phyloP scores from a whole-genome alignment of 371 early-diverging fungal species.

The Ecytonucleospora hepatopenaei region DNA sequence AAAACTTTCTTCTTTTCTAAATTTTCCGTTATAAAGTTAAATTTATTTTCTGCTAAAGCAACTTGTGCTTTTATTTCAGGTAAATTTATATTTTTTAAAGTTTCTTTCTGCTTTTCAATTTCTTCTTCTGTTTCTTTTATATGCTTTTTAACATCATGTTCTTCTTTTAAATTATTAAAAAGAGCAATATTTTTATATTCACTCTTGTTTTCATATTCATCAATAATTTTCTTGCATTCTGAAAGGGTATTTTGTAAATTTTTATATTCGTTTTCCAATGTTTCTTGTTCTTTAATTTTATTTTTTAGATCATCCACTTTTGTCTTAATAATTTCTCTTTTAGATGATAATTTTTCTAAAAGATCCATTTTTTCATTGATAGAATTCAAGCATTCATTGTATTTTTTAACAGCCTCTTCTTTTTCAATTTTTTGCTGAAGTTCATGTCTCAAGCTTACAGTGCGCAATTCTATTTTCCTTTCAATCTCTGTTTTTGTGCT shows the following conservation, averaged over 20 bases:
- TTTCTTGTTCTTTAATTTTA: not conserved
- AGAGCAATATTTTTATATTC: too few relatives aligned
- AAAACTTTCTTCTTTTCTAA: too few relatives aligned
- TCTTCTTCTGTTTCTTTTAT: not conserved
- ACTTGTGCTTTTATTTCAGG: too few relatives aligned
- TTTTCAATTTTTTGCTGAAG: constrained; percentile 64
- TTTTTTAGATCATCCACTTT: not conserved
- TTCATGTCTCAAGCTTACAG: constrained; percentile 62
- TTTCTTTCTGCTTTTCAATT: too few relatives aligned
- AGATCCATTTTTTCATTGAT: not conserved
- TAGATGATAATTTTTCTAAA: constrained; percentile 4
- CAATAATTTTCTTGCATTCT: not conserved
- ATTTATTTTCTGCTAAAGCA: too few relatives aligned
- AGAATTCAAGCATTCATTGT: not conserved
- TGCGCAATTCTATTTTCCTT: constrained; percentile 61
- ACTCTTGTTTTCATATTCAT: too few relatives aligned
- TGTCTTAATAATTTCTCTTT: constrained; percentile 2
- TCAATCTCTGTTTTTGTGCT: constrained; percentile 64
- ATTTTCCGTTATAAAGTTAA: too few relatives aligned
- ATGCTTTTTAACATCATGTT: not conserved
- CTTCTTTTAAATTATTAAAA: too few relatives aligned
- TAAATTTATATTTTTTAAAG: too few relatives aligned
- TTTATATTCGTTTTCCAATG: constrained; percentile 21
- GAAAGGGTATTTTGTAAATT: not conserved
- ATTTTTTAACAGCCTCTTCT: constrained; percentile 58